These are phyloP conservation scores for Lycium barbarum DNA, from an alignment of 257 asterid species.

Conservation along the genomic window DNA sequence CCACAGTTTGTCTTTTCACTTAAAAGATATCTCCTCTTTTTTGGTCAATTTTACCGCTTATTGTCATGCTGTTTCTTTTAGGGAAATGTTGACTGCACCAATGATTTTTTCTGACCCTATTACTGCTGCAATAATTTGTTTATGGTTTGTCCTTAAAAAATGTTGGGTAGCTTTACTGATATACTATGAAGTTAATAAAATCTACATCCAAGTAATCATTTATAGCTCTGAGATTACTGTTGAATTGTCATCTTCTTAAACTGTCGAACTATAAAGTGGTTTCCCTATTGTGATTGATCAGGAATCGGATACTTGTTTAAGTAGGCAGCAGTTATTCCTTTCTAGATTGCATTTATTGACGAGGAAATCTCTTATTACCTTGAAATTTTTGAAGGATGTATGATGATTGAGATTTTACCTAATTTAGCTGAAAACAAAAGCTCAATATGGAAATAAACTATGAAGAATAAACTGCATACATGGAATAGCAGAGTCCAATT, in stretches of 20 bases:
- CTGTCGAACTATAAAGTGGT: not conserved
- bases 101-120: constrained; percentile 12
- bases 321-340: constrained; percentile 5
- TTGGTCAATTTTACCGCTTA: not conserved
- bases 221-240: constrained; percentile 1
- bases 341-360: not conserved
- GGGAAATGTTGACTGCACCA: not conserved
- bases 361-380: not conserved
- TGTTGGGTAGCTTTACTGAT: not conserved
- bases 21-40: constrained; percentile 1
- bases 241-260: not conserved
- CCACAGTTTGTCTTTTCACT: constrained; percentile 9
- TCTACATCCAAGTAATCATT: constrained; percentile 1
- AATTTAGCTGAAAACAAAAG: not conserved
- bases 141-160: no score
- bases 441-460: not conserved
- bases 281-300: not conserved
- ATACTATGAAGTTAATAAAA: not conserved
- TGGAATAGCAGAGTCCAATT: constrained; percentile 19
- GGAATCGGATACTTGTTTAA: not conserved
- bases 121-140: not conserved
- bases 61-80: not conserved
- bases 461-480: not conserved
- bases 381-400: not conserved
- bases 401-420: constrained; percentile 17